Conservation (phyloP, 768 basidiomycete species). For the Agaricus blazei region DNA sequence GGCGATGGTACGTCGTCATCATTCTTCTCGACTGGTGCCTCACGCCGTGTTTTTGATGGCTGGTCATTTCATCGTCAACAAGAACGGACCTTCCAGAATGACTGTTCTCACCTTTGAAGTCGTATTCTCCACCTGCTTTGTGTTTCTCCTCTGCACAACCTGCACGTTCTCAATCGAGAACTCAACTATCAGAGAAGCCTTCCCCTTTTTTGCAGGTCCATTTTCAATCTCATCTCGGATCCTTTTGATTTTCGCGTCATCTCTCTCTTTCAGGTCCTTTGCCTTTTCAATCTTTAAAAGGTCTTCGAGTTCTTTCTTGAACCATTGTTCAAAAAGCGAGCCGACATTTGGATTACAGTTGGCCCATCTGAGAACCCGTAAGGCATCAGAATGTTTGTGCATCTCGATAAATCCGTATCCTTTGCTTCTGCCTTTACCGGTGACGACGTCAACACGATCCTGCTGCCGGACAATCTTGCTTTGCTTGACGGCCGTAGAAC, state of each 20-base stretch:
- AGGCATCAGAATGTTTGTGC: conserved; percentile 80
- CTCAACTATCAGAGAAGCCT: conserved; percentile 74
- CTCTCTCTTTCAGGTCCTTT: conserved; percentile 52
- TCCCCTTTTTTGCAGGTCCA: conserved; percentile 34
- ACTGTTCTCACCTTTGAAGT: not conserved
- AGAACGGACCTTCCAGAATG: not conserved
- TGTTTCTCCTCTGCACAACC: conserved; percentile 73
- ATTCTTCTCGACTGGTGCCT: not conserved
- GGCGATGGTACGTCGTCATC: not conserved
- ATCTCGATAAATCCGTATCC: conserved; percentile 97
- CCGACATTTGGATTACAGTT: conserved; percentile 80
- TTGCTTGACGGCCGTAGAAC: conserved; percentile 61
- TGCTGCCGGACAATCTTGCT: conserved; percentile 87
- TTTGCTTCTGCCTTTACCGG: conserved; percentile 82
- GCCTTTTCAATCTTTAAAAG: conserved; percentile 56
- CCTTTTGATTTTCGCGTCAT: conserved; percentile 51
- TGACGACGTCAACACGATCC: conserved; percentile 85
- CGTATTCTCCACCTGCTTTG: conserved; percentile 16
- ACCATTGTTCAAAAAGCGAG: conserved; percentile 72
- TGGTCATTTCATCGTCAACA: not conserved
- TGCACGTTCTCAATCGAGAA: conserved; percentile 95
- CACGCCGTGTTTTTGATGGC: not conserved
- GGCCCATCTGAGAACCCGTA: conserved; percentile 89
- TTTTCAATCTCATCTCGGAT: conserved; percentile 48
- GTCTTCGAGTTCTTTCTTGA: conserved; percentile 71